Percentiles rank a stretch among this genome's conserved stretches.
Conservation (phyloP, 305 asterid genomes). For the Petunia hybrid region DNA sequence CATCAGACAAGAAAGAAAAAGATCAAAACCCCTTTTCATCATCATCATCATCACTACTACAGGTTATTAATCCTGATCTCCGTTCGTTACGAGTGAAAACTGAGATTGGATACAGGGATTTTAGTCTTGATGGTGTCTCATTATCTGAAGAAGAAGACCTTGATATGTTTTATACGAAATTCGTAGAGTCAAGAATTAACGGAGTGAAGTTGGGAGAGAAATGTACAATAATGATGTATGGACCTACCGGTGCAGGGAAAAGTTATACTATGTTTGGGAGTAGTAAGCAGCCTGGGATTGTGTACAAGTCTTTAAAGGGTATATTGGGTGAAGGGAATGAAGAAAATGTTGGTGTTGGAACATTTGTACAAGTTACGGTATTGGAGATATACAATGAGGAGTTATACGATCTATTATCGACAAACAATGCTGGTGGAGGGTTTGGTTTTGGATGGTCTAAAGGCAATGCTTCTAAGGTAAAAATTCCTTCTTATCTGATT, state of each 20-base stretch:
- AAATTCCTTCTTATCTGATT: too few species aligned
- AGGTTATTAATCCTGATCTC: constrained; percentile 49
- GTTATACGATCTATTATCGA: constrained; percentile 77
- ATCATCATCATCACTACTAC: constrained; percentile 47
- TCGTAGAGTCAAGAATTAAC: constrained; percentile 74
- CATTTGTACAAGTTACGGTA: constrained; percentile 87
- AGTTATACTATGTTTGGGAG: constrained; percentile 97
- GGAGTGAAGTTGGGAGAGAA: constrained; percentile 84
- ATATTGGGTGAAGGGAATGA: constrained; percentile 67
- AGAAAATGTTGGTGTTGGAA: constrained; percentile 51
- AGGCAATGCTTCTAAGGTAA: constrained; percentile 84
- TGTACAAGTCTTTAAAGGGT: constrained; percentile 75
- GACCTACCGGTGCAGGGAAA: constrained; percentile 97
- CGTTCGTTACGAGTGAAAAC: constrained; percentile 74
- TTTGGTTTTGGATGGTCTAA: constrained; percentile 81
- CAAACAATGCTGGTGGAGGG: constrained; percentile 63
- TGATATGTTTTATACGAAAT: constrained; percentile 72
- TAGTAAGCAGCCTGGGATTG: constrained; percentile 77
- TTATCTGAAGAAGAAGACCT: constrained; percentile 83
- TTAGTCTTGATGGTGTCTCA: constrained; percentile 83
- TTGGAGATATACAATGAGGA: constrained; percentile 95
- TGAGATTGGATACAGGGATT: constrained; percentile 86
- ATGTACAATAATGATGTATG: constrained; percentile 97
- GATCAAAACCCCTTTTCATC: background rate
- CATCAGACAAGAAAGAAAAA: constrained; percentile 64